Percentiles rank a stretch among this genome's conserved stretches.
Evolutionary conservation across 768 basidiomycete genomes (phyloP).

Genomic region (Suillus spraguei): DNA sequence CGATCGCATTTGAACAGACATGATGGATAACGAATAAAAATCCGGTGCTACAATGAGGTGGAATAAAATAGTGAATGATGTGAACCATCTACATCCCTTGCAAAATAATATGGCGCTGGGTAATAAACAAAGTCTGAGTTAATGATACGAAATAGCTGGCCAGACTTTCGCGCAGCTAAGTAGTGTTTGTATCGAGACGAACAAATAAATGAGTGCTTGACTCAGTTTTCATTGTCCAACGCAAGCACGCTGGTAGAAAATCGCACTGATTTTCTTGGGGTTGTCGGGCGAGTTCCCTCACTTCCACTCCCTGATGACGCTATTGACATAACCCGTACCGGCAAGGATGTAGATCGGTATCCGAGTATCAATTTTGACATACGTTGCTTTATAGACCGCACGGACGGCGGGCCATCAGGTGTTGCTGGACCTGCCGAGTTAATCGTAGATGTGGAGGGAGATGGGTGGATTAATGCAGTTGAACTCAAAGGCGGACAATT

Average conservation of each 20-base stretch:
- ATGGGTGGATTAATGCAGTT: conserved; percentile 15
- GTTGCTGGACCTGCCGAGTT: conserved; percentile 35
- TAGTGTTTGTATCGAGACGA: conserved; percentile 3
- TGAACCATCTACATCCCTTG: conserved; percentile 3
- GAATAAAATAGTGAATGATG: conserved; percentile 26
- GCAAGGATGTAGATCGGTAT: conserved; percentile 40
- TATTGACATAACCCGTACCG: conserved; percentile 31
- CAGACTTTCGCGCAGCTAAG: conserved; percentile 8
- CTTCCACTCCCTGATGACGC: conserved; percentile 32
- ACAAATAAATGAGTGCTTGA: background rate
- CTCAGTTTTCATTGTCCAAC: conserved; percentile 19
- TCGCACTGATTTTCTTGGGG: conserved; percentile 61
- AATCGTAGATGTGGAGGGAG: conserved; percentile 37
- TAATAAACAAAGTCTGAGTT: conserved; percentile 7
- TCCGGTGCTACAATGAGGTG: conserved; percentile 29
- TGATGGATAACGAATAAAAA: conserved; percentile 4
- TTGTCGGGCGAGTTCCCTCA: conserved; percentile 41
- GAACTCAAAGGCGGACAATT: conserved; percentile 24
- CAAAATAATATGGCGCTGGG: background rate
- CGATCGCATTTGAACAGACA: background rate
- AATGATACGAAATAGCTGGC: conserved; percentile 6
- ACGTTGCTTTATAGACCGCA: conserved; percentile 46
- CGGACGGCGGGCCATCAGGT: conserved; percentile 29
- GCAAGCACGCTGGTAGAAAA: conserved; percentile 52
- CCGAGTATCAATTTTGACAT: conserved; percentile 56